Base-by-base conservation (phyloP, 148 eudicot genomes). In the Camellia japonica region DNA sequence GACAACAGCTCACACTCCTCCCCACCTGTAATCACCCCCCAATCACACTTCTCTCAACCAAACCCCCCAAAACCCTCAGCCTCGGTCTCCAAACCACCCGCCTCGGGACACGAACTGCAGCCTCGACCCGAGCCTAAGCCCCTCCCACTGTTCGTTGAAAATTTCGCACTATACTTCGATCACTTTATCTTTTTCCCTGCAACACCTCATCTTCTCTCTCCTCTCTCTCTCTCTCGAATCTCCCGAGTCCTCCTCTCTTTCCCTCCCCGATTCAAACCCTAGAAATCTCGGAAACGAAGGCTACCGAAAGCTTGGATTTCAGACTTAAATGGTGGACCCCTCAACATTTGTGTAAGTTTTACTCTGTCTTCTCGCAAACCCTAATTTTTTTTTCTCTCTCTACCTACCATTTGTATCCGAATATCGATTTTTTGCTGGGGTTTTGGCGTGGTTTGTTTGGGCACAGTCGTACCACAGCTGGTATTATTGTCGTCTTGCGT, bases 261-360 rank as follows among this genome's bases (percentile, higher is more conserved):
- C 77, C 64, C 73, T 68, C 84, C 62, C 70, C 70, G 80, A 81
- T 81, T 81, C 83, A 70, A 81, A 68, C 83, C 83, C 83, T 81
- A 75, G 79, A 75, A 46, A 43, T 23, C 46, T 2, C 59, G 14
- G 23, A 15, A 41, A 66, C 46, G 7, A 66, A 66, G 16, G 52
- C 72, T 30, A 42, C 67, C 38, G 68, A 16, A 81, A 52, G 75
- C 78, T 78, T 75, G 8, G 79, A 78, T 75, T 74, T 61, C 73
- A 16, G 76, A 60, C 73, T 78, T 64, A 70, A 54, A 41, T 67
- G 78, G 41, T 52, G 63, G 74, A 52, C 74, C 20, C 62, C 38
- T 38, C 81, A 56, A 68, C 59, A 77, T 72, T 13, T n/a, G 54
- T 58, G 84, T 82, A 70, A 81, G 87, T 78, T 64, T 30, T 63